Conservation (phyloP, 352 stramenopile species). For the Lagenidium giganteum region DNA sequence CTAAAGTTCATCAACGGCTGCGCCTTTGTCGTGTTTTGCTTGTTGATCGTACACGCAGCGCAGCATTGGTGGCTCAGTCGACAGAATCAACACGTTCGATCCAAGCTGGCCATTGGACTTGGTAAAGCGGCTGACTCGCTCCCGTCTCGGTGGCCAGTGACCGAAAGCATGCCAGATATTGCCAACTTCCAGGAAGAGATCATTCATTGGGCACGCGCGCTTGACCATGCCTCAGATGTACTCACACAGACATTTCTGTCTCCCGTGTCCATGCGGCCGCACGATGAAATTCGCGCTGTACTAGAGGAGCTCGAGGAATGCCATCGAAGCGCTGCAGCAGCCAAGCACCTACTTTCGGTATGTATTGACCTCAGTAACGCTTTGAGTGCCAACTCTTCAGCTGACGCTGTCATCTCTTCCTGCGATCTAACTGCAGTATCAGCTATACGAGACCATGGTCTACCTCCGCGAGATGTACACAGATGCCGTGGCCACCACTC, state of each 20-base stretch:
- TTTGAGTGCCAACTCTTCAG: too few relatives aligned
- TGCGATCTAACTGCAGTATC: constrained; percentile 12
- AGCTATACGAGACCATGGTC: constrained; percentile 30
- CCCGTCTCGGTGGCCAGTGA: background rate
- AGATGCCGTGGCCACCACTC: constrained; percentile 37
- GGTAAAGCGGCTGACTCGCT: constrained; percentile 4
- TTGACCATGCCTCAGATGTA: too few relatives aligned
- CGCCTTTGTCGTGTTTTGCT: constrained; percentile 15
- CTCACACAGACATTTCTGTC: too few relatives aligned
- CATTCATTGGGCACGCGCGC: too few relatives aligned
- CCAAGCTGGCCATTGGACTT: constrained; percentile 10
- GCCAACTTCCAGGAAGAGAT: too few relatives aligned
- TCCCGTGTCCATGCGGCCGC: constrained; percentile 5
- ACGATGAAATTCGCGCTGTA: constrained; percentile 1
- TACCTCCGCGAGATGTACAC: constrained; percentile 37
- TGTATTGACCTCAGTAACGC: constrained; percentile 3
- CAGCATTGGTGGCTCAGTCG: constrained; percentile 4
- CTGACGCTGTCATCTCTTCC: background rate
- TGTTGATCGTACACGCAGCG: constrained; percentile 12
- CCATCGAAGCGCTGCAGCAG: background rate
- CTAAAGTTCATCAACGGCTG: constrained; percentile 40
- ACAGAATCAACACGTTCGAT: background rate
- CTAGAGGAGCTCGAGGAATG: background rate
- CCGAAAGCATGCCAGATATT: too few relatives aligned
- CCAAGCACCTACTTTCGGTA: constrained; percentile 6